Percentiles rank a stretch among this genome's conserved stretches.
phyloP scores from a whole-genome alignment of 371 early-diverging fungal genomes.

The Entomophthora muscae region DNA sequence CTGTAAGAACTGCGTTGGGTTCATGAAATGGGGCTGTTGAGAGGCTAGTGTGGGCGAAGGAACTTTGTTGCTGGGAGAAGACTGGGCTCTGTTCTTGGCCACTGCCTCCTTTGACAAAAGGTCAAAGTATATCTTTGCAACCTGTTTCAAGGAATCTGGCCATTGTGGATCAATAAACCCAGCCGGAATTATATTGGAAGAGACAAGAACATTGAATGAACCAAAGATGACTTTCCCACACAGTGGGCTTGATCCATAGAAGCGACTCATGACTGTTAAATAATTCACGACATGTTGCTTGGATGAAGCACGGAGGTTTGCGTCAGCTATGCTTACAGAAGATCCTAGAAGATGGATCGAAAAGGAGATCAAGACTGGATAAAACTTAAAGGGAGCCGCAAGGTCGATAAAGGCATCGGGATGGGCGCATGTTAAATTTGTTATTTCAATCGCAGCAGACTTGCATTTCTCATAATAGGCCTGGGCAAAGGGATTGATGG shows the following conservation, averaged over 20 bases:
- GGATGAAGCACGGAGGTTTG: not conserved
- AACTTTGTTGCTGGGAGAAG: not conserved
- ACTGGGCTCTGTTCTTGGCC: not conserved
- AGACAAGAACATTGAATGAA: not conserved
- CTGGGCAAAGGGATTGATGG: not conserved
- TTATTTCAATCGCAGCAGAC: not conserved
- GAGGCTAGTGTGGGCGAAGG: not conserved
- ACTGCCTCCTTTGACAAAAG: not conserved
- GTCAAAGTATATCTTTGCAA: not conserved
- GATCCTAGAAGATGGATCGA: conserved; percentile 3
- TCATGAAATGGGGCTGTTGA: not conserved
- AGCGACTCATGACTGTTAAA: not conserved
- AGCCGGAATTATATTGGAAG: not conserved
- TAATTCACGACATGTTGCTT: not conserved
- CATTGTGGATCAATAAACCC: not conserved
- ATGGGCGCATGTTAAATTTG: not conserved
- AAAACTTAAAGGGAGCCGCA: not conserved
- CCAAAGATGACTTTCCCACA: not conserved
- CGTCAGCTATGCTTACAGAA: not conserved
- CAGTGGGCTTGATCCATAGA: not conserved
- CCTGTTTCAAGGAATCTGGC: conserved; percentile 2
- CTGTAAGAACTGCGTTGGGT: conserved; percentile 3
- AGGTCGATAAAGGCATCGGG: not conserved
- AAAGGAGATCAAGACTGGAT: not conserved
- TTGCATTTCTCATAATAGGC: conserved; percentile 2